A percentile compares a stretch with the other conserved stretches of the same genome.
Conservation (phyloP, 139 green algal species). For the Closterium sp. region DNA sequence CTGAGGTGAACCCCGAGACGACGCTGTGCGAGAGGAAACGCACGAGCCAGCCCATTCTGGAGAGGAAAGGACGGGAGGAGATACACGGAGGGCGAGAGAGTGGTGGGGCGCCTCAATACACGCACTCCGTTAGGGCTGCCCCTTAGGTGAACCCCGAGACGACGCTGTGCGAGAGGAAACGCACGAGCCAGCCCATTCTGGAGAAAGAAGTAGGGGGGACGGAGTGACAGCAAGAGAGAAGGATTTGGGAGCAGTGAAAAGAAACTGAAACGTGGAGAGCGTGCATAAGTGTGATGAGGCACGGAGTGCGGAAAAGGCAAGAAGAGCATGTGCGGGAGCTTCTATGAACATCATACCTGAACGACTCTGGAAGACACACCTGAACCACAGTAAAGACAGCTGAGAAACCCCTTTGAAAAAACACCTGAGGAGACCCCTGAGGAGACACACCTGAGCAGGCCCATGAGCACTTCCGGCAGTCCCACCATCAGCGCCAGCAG, state of each 20-base stretch:
- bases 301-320: no score
- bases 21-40: conserved; percentile 83
- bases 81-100: neutral
- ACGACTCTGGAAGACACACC: no score
- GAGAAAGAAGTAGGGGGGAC: no score
- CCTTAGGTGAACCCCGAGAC: conserved; percentile 85
- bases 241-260: no score
- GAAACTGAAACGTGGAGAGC: no score
- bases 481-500: conserved; percentile 28
- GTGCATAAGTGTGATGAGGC: no score
- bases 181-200: conserved; percentile 78
- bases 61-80: conserved; percentile 66
- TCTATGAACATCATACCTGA: no score
- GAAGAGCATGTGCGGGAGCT: no score
- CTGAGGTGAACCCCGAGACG: conserved; percentile 83
- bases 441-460: neutral
- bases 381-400: no score
- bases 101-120: no score
- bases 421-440: neutral
- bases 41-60: conserved; percentile 79
- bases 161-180: conserved; percentile 81
- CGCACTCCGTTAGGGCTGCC: conserved; percentile 77
- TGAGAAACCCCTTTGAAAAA: neutral
- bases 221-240: no score
- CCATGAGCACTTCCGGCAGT: conserved; percentile 32